Evolutionary conservation across 1,284 basidiomycete genomes (phyloP).

Genomic region (Coniophora puteana): DNA sequence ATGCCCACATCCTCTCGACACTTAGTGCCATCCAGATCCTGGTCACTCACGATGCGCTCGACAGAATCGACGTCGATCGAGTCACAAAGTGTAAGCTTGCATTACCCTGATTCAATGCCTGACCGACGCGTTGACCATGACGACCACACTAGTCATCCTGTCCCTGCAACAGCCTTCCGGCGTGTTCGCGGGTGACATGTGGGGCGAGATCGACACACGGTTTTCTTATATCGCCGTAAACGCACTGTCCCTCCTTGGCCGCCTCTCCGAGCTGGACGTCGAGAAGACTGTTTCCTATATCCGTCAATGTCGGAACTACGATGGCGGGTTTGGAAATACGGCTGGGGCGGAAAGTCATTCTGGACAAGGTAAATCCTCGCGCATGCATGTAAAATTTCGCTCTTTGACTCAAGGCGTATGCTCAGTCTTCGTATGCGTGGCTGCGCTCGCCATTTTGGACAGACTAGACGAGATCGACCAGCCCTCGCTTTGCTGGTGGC

Average conservation of each 20-base stretch:
- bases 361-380: slow-evolving; percentile 64
- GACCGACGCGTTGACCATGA: not conserved
- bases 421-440: slow-evolving; percentile 88
- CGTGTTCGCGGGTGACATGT: slow-evolving; percentile 86
- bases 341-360: slow-evolving; percentile 92
- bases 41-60: slow-evolving; percentile 79
- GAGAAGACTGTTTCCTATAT: slow-evolving; percentile 77
- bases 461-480: slow-evolving; percentile 75
- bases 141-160: slow-evolving; percentile 73
- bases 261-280: slow-evolving; percentile 57
- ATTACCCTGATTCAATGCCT: slow-evolving; percentile 1
- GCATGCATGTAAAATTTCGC: not conserved
- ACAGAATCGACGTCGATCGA: slow-evolving; percentile 65
- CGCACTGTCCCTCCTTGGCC: slow-evolving; percentile 78
- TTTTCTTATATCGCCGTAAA: slow-evolving; percentile 88
- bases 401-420: not conserved
- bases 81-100: slow-evolving; percentile 69
- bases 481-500: slow-evolving; percentile 85
- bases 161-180: slow-evolving; percentile 84
- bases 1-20: slow-evolving; percentile 86
- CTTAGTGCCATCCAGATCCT: slow-evolving; percentile 93
- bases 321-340: slow-evolving; percentile 88
- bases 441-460: slow-evolving; percentile 83
- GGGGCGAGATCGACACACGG: slow-evolving; percentile 90
- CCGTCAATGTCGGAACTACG: slow-evolving; percentile 82